phyloP scores from a whole-genome alignment of 2,329 filamentous ascomycete species.

The Arthrobotrys musiformis region DNA sequence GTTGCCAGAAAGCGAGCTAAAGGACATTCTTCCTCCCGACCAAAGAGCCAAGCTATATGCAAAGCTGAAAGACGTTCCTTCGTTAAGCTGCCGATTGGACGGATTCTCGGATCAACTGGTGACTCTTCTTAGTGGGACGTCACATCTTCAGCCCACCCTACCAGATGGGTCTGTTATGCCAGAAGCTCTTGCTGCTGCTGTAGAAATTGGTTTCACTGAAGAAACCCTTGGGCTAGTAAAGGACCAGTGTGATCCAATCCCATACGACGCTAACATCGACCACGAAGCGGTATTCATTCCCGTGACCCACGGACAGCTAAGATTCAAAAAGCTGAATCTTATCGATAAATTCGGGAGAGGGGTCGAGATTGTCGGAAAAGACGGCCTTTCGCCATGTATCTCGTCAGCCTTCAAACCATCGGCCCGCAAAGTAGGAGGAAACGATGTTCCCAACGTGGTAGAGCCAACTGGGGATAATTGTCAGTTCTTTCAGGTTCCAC shows the following conservation, averaged over 20 bases:
- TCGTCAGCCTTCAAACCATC: conserved; percentile 63
- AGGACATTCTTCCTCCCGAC: too few relatives aligned
- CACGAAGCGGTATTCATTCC: conserved; percentile 62
- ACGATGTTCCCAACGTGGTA: background rate
- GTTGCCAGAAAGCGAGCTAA: too few relatives aligned
- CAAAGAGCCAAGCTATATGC: too few relatives aligned
- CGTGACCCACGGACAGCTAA: conserved; percentile 66
- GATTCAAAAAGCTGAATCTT: conserved; percentile 65
- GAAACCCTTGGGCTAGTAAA: background rate
- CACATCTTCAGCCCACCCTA: background rate
- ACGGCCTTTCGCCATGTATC: conserved; percentile 42
- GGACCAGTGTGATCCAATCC: background rate
- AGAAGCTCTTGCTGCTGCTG: background rate
- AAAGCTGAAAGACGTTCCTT: too few relatives aligned
- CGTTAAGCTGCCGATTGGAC: too few relatives aligned
- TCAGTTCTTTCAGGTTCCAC: conserved; percentile 63
- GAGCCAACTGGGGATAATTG: conserved; percentile 54
- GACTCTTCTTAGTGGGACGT: background rate
- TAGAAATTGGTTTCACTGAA: background rate
- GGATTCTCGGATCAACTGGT: too few relatives aligned
- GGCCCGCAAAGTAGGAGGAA: conserved; percentile 60
- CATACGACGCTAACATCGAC: background rate
- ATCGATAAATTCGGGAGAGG: conserved; percentile 67
- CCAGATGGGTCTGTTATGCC: background rate
- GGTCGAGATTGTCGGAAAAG: conserved; percentile 60